A percentile compares a stretch with the other conserved stretches of the same genome.
Conservation (phyloP, 352 stramenopile genomes). For the Elongisporangium undulatum region DNA sequence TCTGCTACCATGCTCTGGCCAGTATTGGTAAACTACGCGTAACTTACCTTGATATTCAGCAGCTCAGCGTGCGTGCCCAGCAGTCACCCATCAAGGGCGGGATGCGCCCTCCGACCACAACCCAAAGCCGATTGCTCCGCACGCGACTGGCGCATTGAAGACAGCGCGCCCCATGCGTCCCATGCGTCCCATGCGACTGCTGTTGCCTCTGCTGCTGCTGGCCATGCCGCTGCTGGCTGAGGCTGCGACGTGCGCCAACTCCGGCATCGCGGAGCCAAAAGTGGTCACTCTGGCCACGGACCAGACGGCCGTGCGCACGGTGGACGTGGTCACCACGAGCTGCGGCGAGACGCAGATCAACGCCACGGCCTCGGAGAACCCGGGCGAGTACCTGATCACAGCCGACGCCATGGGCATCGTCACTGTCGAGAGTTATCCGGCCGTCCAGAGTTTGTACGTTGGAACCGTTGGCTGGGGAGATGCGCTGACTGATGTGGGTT, state of each 20-base stretch:
- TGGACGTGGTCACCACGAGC: not conserved
- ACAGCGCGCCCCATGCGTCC: not conserved
- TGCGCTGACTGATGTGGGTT: constrained; percentile 4
- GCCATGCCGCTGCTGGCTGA: not conserved
- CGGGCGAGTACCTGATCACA: constrained; percentile 8
- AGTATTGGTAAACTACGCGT: not conserved
- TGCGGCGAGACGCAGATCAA: constrained; percentile 9
- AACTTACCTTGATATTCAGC: not conserved
- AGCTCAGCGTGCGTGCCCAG: not conserved
- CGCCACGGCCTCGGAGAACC: not conserved
- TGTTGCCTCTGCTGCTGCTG: not conserved
- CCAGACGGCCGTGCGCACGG: constrained; percentile 2
- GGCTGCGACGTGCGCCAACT: constrained; percentile 5
- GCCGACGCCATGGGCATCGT: constrained; percentile 5
- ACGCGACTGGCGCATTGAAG: not conserved
- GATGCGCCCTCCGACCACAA: not conserved
- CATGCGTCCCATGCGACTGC: too few species aligned
- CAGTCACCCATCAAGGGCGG: not conserved
- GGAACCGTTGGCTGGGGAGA: not conserved
- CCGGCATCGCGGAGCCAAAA: constrained; percentile 3
- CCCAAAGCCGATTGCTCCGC: not conserved
- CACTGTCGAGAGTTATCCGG: constrained; percentile 11
- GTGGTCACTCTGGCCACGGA: constrained; percentile 9
- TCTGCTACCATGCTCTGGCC: too few species aligned
- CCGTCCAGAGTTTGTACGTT: constrained; percentile 12